A percentile compares a stretch with the other conserved stretches of the same genome.
phyloP scores from a whole-genome alignment of 2,329 filamentous ascomycete species.

The Grosmannia huntii region DNA sequence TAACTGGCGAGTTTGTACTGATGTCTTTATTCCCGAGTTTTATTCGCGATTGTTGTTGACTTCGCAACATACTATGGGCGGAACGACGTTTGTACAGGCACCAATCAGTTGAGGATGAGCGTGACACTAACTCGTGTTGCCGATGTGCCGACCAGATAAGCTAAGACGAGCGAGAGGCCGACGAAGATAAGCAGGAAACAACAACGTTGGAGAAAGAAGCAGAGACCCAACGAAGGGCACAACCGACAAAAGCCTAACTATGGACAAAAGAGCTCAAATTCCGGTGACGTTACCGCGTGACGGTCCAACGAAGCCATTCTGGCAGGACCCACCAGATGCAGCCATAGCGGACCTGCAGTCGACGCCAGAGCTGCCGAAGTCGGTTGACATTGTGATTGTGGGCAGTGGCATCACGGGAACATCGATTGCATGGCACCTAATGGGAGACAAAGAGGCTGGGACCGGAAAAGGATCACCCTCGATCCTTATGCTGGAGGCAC shows the following conservation, averaged over 20 bases:
- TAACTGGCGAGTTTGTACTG: too few species aligned
- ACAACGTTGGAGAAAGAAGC: neutral
- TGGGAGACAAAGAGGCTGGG: slow-evolving; percentile 5
- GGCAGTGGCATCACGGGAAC: slow-evolving; percentile 54
- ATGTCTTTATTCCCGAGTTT: too few species aligned
- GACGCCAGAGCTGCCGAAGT: slow-evolving; percentile 34
- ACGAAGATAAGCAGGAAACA: neutral
- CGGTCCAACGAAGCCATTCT: slow-evolving; percentile 45
- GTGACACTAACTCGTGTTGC: neutral
- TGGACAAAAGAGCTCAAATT: slow-evolving; percentile 22
- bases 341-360: slow-evolving; percentile 36
- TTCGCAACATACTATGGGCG: neutral
- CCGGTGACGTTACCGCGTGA: slow-evolving; percentile 34
- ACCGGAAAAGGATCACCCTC: slow-evolving; percentile 13
- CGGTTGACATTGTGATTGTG: slow-evolving; percentile 47
- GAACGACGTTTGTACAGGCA: neutral
- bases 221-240: neutral
- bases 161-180: neutral
- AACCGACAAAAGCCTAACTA: neutral
- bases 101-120: neutral
- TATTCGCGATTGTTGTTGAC: too few species aligned
- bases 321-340: slow-evolving; percentile 40
- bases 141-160: neutral
- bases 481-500: slow-evolving; percentile 51
- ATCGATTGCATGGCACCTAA: slow-evolving; percentile 41